Evolutionary conservation across 345 rosid species (phyloP).

Genomic region (Linum lewisii): DNA sequence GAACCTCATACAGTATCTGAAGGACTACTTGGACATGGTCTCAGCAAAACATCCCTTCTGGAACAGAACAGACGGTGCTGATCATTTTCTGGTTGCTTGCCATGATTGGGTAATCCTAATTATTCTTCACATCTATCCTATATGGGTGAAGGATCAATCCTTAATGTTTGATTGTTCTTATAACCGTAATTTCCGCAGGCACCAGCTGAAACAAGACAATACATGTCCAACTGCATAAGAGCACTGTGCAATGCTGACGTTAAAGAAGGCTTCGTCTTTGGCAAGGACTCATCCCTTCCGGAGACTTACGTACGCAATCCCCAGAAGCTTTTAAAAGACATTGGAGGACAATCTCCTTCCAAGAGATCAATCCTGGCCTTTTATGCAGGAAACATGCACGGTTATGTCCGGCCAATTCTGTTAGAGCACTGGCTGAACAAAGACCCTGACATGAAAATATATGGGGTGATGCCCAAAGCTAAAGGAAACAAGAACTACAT

Average conservation of each 20-base stretch:
- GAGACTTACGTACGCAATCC: slow-evolving; percentile 59
- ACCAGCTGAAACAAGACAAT: slow-evolving; percentile 52
- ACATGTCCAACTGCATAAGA: slow-evolving; percentile 77
- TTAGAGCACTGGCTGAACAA: slow-evolving; percentile 65
- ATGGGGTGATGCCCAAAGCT: slow-evolving; percentile 43
- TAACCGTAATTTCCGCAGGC: slow-evolving; percentile 42
- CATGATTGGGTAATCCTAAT: slow-evolving; percentile 73
- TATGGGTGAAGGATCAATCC: neutral
- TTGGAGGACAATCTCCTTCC: slow-evolving; percentile 71
- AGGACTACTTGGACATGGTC: slow-evolving; percentile 51
- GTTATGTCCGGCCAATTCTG: slow-evolving; percentile 71
- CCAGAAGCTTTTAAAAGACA: slow-evolving; percentile 43
- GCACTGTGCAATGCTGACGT: slow-evolving; percentile 87
- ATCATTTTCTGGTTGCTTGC: slow-evolving; percentile 93
- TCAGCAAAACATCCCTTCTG: slow-evolving; percentile 62
- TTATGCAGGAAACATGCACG: slow-evolving; percentile 91
- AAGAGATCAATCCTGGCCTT: slow-evolving; percentile 67
- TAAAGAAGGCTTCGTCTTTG: slow-evolving; percentile 74
- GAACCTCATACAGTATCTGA: slow-evolving; percentile 52
- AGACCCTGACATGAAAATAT: slow-evolving; percentile 87
- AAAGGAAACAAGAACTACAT: slow-evolving; percentile 57
- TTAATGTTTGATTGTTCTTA: neutral
- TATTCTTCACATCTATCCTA: slow-evolving; percentile 5
- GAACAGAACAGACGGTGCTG: slow-evolving; percentile 85
- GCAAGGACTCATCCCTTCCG: slow-evolving; percentile 85